These are phyloP conservation scores for Angophora floribunda DNA, from an alignment of 345 rosid genomes.

Conservation along the genomic window DNA sequence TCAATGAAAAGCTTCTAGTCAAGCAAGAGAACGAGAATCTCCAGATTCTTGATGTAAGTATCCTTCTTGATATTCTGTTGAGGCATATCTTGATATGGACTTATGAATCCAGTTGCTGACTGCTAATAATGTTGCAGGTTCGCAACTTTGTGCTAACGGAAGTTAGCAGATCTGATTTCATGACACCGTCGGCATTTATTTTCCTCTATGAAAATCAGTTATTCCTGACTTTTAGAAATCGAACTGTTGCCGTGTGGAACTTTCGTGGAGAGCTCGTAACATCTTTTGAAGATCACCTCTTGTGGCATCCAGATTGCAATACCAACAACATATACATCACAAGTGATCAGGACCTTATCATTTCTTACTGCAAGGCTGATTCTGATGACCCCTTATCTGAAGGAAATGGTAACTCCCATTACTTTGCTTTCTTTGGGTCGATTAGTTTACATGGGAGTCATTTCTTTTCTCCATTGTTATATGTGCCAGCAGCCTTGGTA, in stretches of 20 bases:
- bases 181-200: slow-evolving; percentile 52
- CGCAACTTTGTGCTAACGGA: slow-evolving; percentile 39
- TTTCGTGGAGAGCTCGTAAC: slow-evolving; percentile 60
- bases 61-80: background rate
- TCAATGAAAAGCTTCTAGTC: slow-evolving; percentile 57
- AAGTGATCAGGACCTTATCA: slow-evolving; percentile 65
- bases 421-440: background rate
- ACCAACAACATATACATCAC: slow-evolving; percentile 68
- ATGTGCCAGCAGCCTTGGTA: background rate
- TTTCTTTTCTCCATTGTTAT: background rate
- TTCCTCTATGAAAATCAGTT: slow-evolving; percentile 49
- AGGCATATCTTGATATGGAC: background rate
- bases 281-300: slow-evolving; percentile 53
- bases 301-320: slow-evolving; percentile 78
- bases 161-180: slow-evolving; percentile 37
- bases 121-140: slow-evolving; percentile 13
- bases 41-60: slow-evolving; percentile 56
- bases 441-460: background rate
- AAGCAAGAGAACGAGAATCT: slow-evolving; percentile 59
- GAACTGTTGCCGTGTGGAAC: slow-evolving; percentile 73
- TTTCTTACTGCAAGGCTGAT: slow-evolving; percentile 71
- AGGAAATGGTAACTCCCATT: slow-evolving; percentile 40
- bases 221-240: slow-evolving; percentile 43
- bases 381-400: slow-evolving; percentile 38
- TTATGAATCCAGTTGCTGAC: slow-evolving; percentile 1